phyloP scores from a whole-genome alignment of 176 grass and related monocot species.

The Saccharum spontaneum region DNA sequence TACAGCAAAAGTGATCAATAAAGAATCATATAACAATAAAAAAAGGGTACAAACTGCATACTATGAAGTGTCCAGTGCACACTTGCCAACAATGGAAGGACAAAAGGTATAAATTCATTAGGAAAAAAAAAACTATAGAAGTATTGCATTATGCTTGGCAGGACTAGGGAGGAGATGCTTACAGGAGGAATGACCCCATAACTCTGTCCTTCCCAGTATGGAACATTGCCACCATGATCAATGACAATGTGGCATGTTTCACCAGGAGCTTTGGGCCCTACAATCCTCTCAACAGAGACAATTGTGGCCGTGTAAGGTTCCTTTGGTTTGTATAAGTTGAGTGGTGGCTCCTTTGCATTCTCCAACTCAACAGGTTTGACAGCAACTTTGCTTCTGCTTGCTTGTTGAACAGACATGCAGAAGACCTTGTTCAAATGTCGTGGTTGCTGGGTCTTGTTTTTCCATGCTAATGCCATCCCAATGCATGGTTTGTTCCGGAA shows the following conservation, averaged over 20 bases:
- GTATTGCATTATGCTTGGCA: not conserved
- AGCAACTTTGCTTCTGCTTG: slow-evolving; percentile 59
- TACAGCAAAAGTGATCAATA: not conserved
- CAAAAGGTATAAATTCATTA: not conserved
- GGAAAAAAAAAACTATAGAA: not conserved
- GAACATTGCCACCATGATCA: slow-evolving; percentile 88
- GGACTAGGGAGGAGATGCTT: slow-evolving; percentile 4
- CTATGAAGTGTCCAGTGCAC: not conserved
- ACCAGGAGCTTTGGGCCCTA: slow-evolving; percentile 81
- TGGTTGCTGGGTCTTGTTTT: slow-evolving; percentile 36
- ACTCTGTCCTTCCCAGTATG: slow-evolving; percentile 97
- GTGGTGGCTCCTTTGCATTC: slow-evolving; percentile 58
- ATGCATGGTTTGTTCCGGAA: slow-evolving; percentile 49
- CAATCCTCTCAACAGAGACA: slow-evolving; percentile 83
- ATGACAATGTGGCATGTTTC: slow-evolving; percentile 95
- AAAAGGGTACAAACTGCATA: not conserved
- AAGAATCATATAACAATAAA: not conserved
- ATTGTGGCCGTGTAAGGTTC: slow-evolving; percentile 71
- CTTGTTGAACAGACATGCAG: slow-evolving; percentile 63
- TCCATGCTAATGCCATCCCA: slow-evolving; percentile 36
- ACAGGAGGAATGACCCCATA: slow-evolving; percentile 93
- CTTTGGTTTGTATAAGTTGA: slow-evolving; percentile 82
- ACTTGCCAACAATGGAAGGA: not conserved
- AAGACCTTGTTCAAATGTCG: slow-evolving; percentile 49
- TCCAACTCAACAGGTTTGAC: slow-evolving; percentile 76